Base-by-base conservation (phyloP, 2,329 filamentous ascomycete species). In the Pseudogymnoascus sp. region DNA sequence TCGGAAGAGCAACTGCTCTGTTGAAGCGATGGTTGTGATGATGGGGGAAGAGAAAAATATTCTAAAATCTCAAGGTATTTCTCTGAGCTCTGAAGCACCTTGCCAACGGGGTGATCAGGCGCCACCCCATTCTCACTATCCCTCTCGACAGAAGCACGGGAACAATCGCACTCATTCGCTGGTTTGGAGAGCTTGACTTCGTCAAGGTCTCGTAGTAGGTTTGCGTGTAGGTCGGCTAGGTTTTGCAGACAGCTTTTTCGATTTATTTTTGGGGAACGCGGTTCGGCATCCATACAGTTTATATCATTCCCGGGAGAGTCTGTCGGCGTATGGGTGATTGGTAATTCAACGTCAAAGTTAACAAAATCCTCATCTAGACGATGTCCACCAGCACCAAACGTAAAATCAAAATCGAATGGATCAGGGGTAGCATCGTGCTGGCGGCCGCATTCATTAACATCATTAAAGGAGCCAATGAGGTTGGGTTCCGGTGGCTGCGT, bases 131-230 rank as follows among this genome's bases (percentile, higher is more conserved):
- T 56, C 50, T 33, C 50, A 33, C 26, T 19, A 12, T 19, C 19
- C n/a, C 8, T 56, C 50, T 33, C 6, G 10, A 33, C 10, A 10
- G 50, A 56, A 12, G 26, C 28, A 33, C 50, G 26, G 4, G 50
- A 56, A 19, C 50, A 56, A 4, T 56, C 50, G 28, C 50, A 56
- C 50, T 33, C 26, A 33, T 33, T 31, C 6, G 50, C 50, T 33
- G 50, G 50, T 56, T 56, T 56, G 26, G 50, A 56, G 14, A 56
- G 50, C 28, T 56, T 56, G 10, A 56, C 50, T 56, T 56, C 50
- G 14, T 56, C 50, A 33, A 56, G 50, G n/a, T 56, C 50, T 19
- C 50, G 50, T 4, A 56, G 28, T 33, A 56, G 19, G 28, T n/a
- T 56, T 31, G 50, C 50, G 28, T 56, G 50, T 1, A 56, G 10